Evolutionary conservation across 495 filamentous ascomycete species (phyloP).

Genomic region (Lindgomyces ingoldianus): DNA sequence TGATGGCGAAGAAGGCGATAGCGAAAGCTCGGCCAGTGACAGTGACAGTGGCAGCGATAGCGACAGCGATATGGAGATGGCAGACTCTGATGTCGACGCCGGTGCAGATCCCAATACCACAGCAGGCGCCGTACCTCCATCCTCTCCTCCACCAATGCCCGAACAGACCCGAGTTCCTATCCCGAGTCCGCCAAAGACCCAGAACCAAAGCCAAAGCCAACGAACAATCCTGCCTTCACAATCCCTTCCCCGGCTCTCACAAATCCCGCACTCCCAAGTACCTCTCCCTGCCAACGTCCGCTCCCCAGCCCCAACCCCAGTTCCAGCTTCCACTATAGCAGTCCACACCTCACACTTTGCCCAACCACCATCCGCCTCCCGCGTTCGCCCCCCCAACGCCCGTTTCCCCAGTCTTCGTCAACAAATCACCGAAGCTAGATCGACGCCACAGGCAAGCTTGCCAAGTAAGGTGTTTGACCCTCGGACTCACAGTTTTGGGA

Average conservation of each 20-base stretch:
- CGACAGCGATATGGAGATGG: slow-evolving; percentile 21
- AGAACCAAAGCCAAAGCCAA: neutral
- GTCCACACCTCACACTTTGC: neutral
- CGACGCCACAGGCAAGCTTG: neutral
- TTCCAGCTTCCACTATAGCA: neutral
- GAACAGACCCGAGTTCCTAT: neutral
- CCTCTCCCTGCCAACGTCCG: neutral
- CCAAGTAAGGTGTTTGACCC: slow-evolving; percentile 6
- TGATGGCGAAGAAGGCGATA: neutral
- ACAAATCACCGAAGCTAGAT: slow-evolving; percentile 4
- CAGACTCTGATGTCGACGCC: slow-evolving; percentile 1
- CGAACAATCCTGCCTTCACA: slow-evolving; percentile 7
- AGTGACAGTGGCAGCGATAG: slow-evolving; percentile 1
- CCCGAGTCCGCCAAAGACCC: neutral
- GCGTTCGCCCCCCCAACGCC: neutral
- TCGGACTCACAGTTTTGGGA: neutral
- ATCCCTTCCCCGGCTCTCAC: slow-evolving; percentile 2
- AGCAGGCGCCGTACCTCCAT: slow-evolving; percentile 6
- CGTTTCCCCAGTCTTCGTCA: slow-evolving; percentile 12
- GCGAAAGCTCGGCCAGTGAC: neutral
- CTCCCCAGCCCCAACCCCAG: neutral
- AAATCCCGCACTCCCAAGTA: neutral
- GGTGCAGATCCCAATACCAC: neutral
- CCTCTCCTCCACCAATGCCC: slow-evolving; percentile 8
- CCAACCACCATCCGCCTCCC: neutral